Base-by-base conservation (phyloP, 2,329 filamentous ascomycete genomes). In the Trichoderma koningii region DNA sequence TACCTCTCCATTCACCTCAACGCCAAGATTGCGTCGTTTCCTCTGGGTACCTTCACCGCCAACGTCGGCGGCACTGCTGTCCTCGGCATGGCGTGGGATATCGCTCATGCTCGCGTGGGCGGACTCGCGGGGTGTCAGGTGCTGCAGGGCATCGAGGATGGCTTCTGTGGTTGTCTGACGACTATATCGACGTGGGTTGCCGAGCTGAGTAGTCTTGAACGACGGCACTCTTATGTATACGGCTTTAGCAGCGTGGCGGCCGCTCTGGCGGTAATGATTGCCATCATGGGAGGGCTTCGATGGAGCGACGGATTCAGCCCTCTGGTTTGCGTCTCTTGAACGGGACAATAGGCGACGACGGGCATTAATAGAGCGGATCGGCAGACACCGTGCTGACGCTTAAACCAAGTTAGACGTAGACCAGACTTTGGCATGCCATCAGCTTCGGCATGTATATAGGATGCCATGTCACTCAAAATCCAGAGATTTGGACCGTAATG, bases 11-110 rank as follows among this genome's bases (percentile, higher is more conserved):
- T 90, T 7, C 76, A 80, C 26, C 83, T 97, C n/a, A 97, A 97
- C 71, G 79, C 84, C 0, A 81, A 85, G 21, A 70, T 87, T 0
- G 76, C 86, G 0, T 78, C 83, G 0, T 97, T 97, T 69, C 94
- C 94, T 0, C 76, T 97, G 0, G 94, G 94, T 2, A 98, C 94
- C 0, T 97, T 97, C 71, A 78, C 80, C 0, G 92, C 90, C 30
- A 98, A 98, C 72, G 81, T 96, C 5, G 74, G 89, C 15, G 94
- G 93, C 5, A 93, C 91, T 0, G 83, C 83, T 0, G 76, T 97
- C 17, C 76, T 96, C 56, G 93, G 86, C 15, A 88, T 92, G 83
- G 85, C 87, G 34, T 96, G 86, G 80, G 90, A 96, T 72, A 78
- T 97, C 57, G 90, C 92, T 68, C 92, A 92, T 71, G 83, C 82